phyloP scores from a whole-genome alignment of 495 filamentous ascomycete species.

The Rostrohypoxylon terebratum region DNA sequence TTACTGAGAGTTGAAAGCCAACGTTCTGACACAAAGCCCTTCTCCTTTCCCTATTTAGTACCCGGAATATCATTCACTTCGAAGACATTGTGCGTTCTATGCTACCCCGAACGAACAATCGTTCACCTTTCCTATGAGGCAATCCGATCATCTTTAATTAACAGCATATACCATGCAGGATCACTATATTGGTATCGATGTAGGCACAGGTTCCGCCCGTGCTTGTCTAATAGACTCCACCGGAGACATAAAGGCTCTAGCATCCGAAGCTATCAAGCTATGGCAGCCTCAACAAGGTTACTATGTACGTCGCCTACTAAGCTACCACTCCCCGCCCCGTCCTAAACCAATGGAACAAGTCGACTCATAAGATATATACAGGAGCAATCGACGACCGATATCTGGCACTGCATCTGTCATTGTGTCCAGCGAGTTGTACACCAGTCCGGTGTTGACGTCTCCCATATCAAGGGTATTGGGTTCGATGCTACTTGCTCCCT shows the following conservation, averaged over 20 bases:
- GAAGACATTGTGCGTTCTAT: constrained; percentile 39
- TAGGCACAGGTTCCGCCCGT: constrained; percentile 93
- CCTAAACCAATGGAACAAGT: constrained; percentile 5
- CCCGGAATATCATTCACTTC: constrained; percentile 44
- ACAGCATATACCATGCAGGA: constrained; percentile 50
- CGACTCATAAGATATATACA: constrained; percentile 52
- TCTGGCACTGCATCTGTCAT: constrained; percentile 89
- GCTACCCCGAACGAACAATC: background rate
- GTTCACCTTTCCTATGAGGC: constrained; percentile 8
- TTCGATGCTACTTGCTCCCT: constrained; percentile 98
- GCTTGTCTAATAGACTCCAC: constrained; percentile 92
- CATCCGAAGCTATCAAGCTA: constrained; percentile 88
- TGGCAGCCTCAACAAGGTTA: constrained; percentile 94
- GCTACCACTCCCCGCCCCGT: constrained; percentile 17
- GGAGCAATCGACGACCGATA: constrained; percentile 98
- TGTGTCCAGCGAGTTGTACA: constrained; percentile 82
- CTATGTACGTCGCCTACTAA: constrained; percentile 69
- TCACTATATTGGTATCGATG: constrained; percentile 91
- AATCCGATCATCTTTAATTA: constrained; percentile 34
- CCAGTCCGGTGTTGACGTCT: constrained; percentile 79
- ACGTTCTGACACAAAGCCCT: constrained; percentile 29
- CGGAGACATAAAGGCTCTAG: constrained; percentile 92
- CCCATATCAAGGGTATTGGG: constrained; percentile 83
- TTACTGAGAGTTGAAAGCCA: constrained; percentile 25
- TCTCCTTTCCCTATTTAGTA: constrained; percentile 34